These are phyloP conservation scores for Polytrichum commune DNA, from an alignment of 225 moss, liverwort and hornwort genomes.

Conservation along the genomic window DNA sequence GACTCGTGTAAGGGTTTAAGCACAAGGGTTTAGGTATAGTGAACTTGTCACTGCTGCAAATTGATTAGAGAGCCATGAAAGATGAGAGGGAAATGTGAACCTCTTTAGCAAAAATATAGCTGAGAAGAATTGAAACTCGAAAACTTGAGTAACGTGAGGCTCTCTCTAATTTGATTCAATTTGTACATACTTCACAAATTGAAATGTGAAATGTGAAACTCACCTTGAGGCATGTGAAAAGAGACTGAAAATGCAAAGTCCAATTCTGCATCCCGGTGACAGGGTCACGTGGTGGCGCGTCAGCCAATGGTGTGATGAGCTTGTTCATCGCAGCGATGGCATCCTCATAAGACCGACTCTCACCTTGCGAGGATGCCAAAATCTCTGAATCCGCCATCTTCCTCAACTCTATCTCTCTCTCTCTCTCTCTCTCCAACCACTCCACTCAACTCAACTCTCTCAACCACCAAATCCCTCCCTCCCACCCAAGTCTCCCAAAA, in stretches of 20 bases:
- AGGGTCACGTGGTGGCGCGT: conserved; percentile 16
- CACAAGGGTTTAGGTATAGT: neutral
- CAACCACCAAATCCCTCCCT: too few species aligned
- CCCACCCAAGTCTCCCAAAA: too few species aligned
- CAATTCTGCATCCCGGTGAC: conserved; percentile 36
- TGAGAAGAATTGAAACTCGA: too few species aligned
- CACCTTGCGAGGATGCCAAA: conserved; percentile 8
- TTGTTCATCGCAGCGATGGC: conserved; percentile 53
- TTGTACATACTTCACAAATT: too few species aligned
- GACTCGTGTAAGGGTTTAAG: neutral
- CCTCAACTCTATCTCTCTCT: neutral
- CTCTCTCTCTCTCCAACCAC: too few species aligned
- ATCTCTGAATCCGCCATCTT: conserved; percentile 29
- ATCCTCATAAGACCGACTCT: conserved; percentile 60
- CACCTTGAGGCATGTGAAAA: conserved; percentile 64
- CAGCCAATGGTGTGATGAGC: conserved; percentile 47
- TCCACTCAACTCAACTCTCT: too few species aligned
- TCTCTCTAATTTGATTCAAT: too few species aligned
- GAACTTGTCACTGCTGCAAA: too few species aligned
- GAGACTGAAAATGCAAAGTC: conserved; percentile 47
- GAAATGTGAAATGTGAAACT: neutral
- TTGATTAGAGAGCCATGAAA: too few species aligned
- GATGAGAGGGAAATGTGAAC: too few species aligned
- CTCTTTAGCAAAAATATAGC: too few species aligned
- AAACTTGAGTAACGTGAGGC: too few species aligned